Evolutionary conservation across 257 asterid species (phyloP).

Genomic region (Linderniella brevidens): DNA sequence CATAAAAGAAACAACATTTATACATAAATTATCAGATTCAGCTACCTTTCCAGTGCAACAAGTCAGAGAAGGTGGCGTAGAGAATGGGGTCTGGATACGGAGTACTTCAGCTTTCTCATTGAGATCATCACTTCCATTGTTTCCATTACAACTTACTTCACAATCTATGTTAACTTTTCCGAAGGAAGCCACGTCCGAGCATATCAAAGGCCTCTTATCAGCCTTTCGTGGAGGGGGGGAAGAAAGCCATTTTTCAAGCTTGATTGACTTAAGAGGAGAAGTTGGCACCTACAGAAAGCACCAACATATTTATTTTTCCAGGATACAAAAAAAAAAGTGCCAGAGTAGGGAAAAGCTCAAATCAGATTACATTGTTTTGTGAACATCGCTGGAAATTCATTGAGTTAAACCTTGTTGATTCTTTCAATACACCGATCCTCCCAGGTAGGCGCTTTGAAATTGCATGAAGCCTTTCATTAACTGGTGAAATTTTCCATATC

Average conservation of each 20-base stretch:
- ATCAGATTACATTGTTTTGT: constrained; percentile 31
- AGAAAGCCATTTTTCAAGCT: constrained; percentile 57
- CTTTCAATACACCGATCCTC: constrained; percentile 54
- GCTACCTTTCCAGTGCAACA: constrained; percentile 59
- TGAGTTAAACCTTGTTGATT: constrained; percentile 65
- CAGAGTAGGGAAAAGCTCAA: constrained; percentile 6
- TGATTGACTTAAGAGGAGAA: constrained; percentile 39
- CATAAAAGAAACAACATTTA: neutral
- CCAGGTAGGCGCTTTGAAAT: constrained; percentile 57
- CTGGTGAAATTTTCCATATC: constrained; percentile 89
- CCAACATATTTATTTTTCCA: constrained; percentile 8
- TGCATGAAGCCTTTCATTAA: constrained; percentile 68
- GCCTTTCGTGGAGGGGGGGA: constrained; percentile 58
- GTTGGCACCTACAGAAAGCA: constrained; percentile 24
- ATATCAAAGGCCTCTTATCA: constrained; percentile 27
- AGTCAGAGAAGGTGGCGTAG: constrained; percentile 82
- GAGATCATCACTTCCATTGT: constrained; percentile 14
- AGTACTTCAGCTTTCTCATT: constrained; percentile 23
- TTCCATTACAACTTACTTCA: constrained; percentile 19
- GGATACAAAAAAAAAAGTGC: constrained; percentile 5
- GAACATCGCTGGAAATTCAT: constrained; percentile 56
- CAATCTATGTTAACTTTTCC: constrained; percentile 15
- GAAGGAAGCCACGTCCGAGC: constrained; percentile 23
- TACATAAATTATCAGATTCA: constrained; percentile 4
- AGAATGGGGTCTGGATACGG: constrained; percentile 61